Evolutionary conservation across 805 yeast species (phyloP).

Genomic region (Yamadazyma paraphyllophila): DNA sequence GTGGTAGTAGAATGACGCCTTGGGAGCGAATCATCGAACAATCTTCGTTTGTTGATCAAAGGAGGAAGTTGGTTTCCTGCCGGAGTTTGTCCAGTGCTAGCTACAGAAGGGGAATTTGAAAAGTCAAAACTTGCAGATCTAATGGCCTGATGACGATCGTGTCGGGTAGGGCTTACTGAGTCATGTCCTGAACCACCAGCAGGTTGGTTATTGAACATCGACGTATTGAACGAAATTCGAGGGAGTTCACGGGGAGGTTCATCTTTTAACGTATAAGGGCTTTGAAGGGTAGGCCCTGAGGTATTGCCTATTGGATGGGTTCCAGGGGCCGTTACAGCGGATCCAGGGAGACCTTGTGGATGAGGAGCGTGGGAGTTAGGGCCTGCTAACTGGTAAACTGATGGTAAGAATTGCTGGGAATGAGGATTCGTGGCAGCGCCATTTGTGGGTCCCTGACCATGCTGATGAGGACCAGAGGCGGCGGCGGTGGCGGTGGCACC

Average conservation of each 20-base stretch:
- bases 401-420: neutral
- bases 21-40: slow-evolving; percentile 24
- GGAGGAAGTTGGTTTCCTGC: slow-evolving; percentile 11
- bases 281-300: neutral
- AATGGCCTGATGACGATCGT: slow-evolving; percentile 5
- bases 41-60: slow-evolving; percentile 22
- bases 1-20: slow-evolving; percentile 28
- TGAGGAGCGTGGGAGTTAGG: neutral
- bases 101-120: slow-evolving; percentile 17
- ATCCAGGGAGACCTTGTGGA: too few species aligned
- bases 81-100: neutral
- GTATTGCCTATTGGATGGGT: too few species aligned
- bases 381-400: slow-evolving; percentile 1
- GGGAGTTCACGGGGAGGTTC: slow-evolving; percentile 15
- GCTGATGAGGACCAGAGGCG: neutral
- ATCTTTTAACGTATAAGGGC: slow-evolving; percentile 1
- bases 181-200: slow-evolving; percentile 4
- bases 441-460: too few species aligned
- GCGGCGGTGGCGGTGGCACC: neutral
- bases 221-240: slow-evolving; percentile 40
- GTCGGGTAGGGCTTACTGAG: slow-evolving; percentile 6
- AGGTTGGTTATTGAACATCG: slow-evolving; percentile 31
- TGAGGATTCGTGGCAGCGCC: neutral
- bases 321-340: neutral
- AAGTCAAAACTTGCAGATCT: slow-evolving; percentile 28